Percentiles rank a stretch among this genome's conserved stretches.
phyloP scores from a whole-genome alignment of 176 grass and related monocot genomes.

The Saccharum officinarum region DNA sequence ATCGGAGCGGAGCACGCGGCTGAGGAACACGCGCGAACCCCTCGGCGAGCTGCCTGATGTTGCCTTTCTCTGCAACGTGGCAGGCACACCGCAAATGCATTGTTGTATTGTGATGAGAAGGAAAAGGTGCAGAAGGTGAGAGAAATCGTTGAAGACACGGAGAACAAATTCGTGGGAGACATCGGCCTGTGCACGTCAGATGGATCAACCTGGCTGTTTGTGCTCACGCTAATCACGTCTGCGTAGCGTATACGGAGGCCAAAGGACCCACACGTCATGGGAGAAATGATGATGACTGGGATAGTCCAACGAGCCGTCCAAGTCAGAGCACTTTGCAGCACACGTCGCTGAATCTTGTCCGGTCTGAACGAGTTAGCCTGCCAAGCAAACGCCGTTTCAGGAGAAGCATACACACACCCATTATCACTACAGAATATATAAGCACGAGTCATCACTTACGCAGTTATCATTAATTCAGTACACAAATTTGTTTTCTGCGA shows the following conservation, averaged over 20 bases:
- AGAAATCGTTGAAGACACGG: not conserved
- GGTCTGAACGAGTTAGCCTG: not conserved
- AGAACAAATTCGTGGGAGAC: not conserved
- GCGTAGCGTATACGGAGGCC: constrained; percentile 21
- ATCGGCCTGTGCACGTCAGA: not conserved
- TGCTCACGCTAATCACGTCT: not conserved
- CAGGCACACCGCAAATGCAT: not conserved
- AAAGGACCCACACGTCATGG: not conserved
- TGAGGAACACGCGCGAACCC: too few relatives aligned
- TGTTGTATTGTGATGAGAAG: not conserved
- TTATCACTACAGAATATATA: not conserved
- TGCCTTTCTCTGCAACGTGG: not conserved
- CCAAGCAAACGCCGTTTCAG: not conserved
- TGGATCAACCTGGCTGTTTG: not conserved
- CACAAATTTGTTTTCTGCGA: not conserved
- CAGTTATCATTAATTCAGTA: not conserved
- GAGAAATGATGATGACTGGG: not conserved
- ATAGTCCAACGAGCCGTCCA: too few relatives aligned
- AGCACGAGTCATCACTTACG: not conserved
- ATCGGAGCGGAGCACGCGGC: too few relatives aligned
- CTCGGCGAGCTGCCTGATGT: too few relatives aligned
- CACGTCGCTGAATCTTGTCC: not conserved
- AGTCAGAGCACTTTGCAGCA: not conserved
- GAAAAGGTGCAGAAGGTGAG: not conserved
- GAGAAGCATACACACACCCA: not conserved